A percentile compares a stretch with the other conserved stretches of the same genome.
Conservation (phyloP, 2,329 filamentous ascomycete genomes). For the Penicillium glabrum region DNA sequence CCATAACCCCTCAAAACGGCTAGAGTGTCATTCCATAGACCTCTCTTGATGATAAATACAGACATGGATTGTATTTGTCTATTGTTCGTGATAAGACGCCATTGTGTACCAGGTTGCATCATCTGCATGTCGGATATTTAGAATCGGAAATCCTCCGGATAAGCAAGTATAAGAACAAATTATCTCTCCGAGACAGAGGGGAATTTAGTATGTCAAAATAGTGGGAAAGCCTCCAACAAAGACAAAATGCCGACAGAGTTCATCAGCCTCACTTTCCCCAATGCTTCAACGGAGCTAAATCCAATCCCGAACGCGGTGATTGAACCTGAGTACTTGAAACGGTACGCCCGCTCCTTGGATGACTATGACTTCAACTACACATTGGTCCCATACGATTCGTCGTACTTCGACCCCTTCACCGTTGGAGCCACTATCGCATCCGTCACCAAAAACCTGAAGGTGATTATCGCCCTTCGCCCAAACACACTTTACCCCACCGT, state of each 20-base stretch:
- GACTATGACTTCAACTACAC: constrained; percentile 64
- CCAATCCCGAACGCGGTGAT: constrained; percentile 54
- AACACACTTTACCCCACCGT: constrained; percentile 64
- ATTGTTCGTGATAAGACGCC: constrained; percentile 4
- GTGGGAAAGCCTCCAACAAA: neutral
- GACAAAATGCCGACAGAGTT: constrained; percentile 49
- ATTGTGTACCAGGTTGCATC: constrained; percentile 4
- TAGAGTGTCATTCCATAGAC: neutral
- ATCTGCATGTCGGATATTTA: neutral
- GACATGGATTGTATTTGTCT: neutral
- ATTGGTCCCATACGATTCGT: constrained; percentile 59
- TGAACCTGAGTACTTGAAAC: constrained; percentile 39
- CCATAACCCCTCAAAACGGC: neutral
- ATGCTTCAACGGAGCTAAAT: constrained; percentile 56
- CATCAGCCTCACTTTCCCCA: constrained; percentile 59
- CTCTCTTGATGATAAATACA: neutral
- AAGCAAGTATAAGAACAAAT: neutral
- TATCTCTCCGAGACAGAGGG: neutral
- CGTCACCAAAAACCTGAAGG: constrained; percentile 58
- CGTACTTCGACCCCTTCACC: constrained; percentile 58
- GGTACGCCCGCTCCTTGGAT: constrained; percentile 20
- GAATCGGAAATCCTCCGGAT: neutral
- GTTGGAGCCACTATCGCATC: constrained; percentile 59
- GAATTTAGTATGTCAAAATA: neutral
- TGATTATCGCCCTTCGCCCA: constrained; percentile 62